Base-by-base conservation (phyloP, 208 protist genomes). In the Leishmania major region DNA sequence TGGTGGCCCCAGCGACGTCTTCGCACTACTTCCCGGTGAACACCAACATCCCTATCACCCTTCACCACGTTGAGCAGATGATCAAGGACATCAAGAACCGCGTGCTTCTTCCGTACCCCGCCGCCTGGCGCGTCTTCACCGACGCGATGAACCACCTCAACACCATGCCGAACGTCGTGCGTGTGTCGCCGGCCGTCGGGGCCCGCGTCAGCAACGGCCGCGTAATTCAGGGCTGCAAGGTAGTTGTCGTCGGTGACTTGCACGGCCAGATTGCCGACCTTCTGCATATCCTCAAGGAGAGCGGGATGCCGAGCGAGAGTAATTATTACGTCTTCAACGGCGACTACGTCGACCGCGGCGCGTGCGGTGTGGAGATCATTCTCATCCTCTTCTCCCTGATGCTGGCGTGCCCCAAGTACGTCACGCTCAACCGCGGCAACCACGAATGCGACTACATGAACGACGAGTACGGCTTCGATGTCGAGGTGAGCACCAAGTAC, bases 401-500 rank as follows among this genome's bases (percentile, higher is more conserved):
- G 91, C 93, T 99, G 28, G 89, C 94, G 3, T 99, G 93, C 87
- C 98, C 98, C 2, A 93, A 96, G 76, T 92, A 92, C 51, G 98
- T 99, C 35, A 98, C 96, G 22, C 89, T 99, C 37, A 98, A 99
- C 88, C 95, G 98, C 40, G 98, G 98, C 62, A 99, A 99, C 89
- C 98, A 99, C 84, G 98, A 99, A 88, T 94, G 92, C 83, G 87
- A 98, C 81, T 98, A 98, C 84, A 97, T 98, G 92, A 98, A 97
- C 80, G 94, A 97, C 67, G 97, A 99, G 66, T 99, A 99, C 89
- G 99, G 99, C 66, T 99, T 99, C 84, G 99, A 99, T 84, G 98
- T 99, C 69, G 99, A 99, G 90, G 99, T 99, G 81, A 95, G 98
- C 80, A 95, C 96, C 78, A 99, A 99, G 91, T 99, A 99, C 86